phyloP scores from a whole-genome alignment of 2,329 filamentous ascomycete species.

The Pyrenophora tritici-repentis region DNA sequence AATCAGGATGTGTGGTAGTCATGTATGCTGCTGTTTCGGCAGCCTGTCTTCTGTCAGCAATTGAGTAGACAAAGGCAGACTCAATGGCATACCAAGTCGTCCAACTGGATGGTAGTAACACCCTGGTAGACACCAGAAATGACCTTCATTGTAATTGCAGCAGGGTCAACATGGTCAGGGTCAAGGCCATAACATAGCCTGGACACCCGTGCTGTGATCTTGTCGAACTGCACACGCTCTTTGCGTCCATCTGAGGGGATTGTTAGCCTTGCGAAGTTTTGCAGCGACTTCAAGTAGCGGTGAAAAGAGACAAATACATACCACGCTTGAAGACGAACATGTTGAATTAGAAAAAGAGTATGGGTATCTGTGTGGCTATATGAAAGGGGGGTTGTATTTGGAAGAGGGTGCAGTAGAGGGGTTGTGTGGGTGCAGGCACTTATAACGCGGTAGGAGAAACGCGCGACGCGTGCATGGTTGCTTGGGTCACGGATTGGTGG shows the following conservation, averaged over 20 bases:
- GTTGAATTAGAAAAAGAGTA: conserved; percentile 32
- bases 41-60: conserved; percentile 63
- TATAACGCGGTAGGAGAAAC: conserved; percentile 39
- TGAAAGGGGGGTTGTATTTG: conserved; percentile 26
- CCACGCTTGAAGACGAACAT: conserved; percentile 52
- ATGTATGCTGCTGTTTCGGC: conserved; percentile 99
- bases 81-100: conserved; percentile 78
- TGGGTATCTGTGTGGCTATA: conserved; percentile 36
- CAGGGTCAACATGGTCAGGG: conserved; percentile 92
- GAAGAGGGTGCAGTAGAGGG: conserved; percentile 27
- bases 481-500: conserved; percentile 19
- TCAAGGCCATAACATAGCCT: conserved; percentile 97
- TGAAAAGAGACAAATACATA: conserved; percentile 34
- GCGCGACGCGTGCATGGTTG: conserved; percentile 25
- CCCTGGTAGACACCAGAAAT: conserved; percentile 99
- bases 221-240: conserved; percentile 99
- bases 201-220: conserved; percentile 98
- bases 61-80: conserved; percentile 19
- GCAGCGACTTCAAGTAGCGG: conserved; percentile 18
- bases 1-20: conserved; percentile 99
- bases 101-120: conserved; percentile 93
- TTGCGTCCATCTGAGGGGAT: conserved; percentile 83
- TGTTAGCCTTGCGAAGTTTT: conserved; percentile 35
- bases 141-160: conserved; percentile 98
- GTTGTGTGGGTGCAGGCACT: conserved; percentile 22